phyloP scores from a whole-genome alignment of 352 stramenopile genomes.

The Globisporangium apiculatum region DNA sequence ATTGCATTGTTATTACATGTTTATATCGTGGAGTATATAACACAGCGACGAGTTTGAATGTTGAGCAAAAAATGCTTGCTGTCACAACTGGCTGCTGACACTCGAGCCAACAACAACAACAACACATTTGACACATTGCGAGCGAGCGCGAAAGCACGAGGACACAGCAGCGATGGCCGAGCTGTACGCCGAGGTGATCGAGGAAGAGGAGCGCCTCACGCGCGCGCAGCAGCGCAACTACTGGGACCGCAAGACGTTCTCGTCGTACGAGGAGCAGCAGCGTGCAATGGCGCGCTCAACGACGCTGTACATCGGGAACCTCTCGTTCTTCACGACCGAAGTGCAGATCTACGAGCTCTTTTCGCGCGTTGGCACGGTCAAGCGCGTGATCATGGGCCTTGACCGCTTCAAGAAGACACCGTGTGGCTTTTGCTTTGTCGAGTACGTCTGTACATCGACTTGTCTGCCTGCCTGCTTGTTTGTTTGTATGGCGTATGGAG shows the following conservation, averaged over 20 bases:
- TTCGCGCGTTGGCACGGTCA: constrained; percentile 88
- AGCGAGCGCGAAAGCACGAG: too few relatives aligned
- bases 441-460: constrained; percentile 47
- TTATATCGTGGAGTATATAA: too few relatives aligned
- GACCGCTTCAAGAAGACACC: constrained; percentile 94
- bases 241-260: constrained; percentile 94
- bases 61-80: too few relatives aligned
- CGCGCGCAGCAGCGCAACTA: constrained; percentile 82
- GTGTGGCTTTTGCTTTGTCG: constrained; percentile 97
- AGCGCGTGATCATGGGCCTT: constrained; percentile 93
- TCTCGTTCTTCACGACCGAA: constrained; percentile 96
- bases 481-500: not conserved
- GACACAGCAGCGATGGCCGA: constrained; percentile 55
- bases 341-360: constrained; percentile 95
- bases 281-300: constrained; percentile 83
- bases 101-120: too few relatives aligned
- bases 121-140: too few relatives aligned
- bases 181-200: constrained; percentile 20
- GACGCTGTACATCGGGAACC: constrained; percentile 97
- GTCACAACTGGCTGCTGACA: too few relatives aligned
- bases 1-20: too few relatives aligned
- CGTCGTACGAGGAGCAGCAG: constrained; percentile 90
- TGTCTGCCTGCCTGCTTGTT: not conserved
- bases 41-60: too few relatives aligned
- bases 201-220: constrained; percentile 59